Conservation (phyloP, 1,139 yeast species). For the Hyphopichia pseudoburtonii region DNA sequence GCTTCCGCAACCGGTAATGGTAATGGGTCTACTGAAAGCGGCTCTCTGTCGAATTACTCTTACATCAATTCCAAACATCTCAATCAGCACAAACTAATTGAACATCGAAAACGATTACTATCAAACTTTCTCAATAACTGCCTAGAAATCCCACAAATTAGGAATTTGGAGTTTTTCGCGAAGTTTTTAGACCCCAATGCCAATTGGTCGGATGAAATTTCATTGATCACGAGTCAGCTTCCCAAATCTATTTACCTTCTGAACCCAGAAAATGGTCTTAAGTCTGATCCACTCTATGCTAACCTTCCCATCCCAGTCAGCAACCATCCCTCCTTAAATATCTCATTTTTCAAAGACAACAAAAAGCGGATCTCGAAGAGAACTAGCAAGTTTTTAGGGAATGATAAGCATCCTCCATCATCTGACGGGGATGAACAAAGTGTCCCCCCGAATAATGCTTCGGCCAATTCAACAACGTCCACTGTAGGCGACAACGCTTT, state of each 20-base stretch:
- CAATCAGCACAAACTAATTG: slow-evolving; percentile 43
- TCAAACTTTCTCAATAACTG: slow-evolving; percentile 80
- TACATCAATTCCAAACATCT: slow-evolving; percentile 47
- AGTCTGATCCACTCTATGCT: slow-evolving; percentile 58
- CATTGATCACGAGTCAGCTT: slow-evolving; percentile 37
- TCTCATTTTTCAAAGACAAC: slow-evolving; percentile 38
- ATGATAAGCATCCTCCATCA: slow-evolving; percentile 5
- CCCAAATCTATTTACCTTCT: slow-evolving; percentile 46
- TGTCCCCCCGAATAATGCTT: too few relatives aligned
- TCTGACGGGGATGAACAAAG: too few relatives aligned
- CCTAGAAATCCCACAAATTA: slow-evolving; percentile 52
- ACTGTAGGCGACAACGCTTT: slow-evolving; percentile 4
- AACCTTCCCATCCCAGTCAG: slow-evolving; percentile 61
- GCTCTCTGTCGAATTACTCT: slow-evolving; percentile 24
- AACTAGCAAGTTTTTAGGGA: slow-evolving; percentile 23
- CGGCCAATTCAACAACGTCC: too few relatives aligned
- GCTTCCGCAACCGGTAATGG: neutral
- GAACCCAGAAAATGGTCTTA: slow-evolving; percentile 59
- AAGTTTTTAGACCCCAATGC: slow-evolving; percentile 84
- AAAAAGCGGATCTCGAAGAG: slow-evolving; percentile 28
- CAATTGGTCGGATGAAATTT: slow-evolving; percentile 64
- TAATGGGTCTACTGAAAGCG: too few relatives aligned
- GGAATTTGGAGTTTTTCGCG: slow-evolving; percentile 62
- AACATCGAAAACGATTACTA: slow-evolving; percentile 73
- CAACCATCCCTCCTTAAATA: slow-evolving; percentile 22